Base-by-base conservation (phyloP, 106 monocot genomes). In the Chionographis japonica region DNA sequence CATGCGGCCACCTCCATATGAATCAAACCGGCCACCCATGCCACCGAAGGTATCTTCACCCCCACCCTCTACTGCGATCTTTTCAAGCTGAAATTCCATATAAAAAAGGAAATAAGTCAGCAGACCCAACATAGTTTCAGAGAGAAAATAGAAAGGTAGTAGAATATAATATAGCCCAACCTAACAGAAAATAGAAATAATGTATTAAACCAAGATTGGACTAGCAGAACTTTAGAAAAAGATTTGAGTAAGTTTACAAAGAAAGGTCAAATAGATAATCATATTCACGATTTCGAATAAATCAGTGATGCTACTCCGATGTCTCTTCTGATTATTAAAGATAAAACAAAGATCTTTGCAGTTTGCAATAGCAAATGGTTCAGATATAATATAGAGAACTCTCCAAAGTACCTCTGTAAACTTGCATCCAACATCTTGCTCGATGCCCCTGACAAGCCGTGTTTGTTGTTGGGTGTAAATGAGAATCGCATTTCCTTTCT, bases 401-500 rank as follows among this genome's bases (percentile, higher is more conserved):
- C 5, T 46, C 46, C 5, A 4, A 20, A 58, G 8, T 87, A 93
- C 97, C 92, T 98, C 92, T 0, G 68, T 68, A 54, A 98, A 98
- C 67, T 62, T 86, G 77, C 78, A 87, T 60, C 92, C 90, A 52
- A 93, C 74, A 68, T 98, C 92, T 64, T 68, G 66, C 73, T 92
- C 97, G 79, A 98, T 87, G 10, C 70, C 74, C 51, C 85, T 84
- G 51, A 92, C 77, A 61, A 84, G 76, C 38, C 92, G 68, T 39
- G 51, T 57, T 79, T 98, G 90, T n/a, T 90, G 83, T 54, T 79
- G 50, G 15, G 74, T 67, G 65, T 98, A 80, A 58, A 98, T 92
- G 42, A 90, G 83, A 77, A 98, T 92, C 18, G 97, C 89, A 75
- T 6, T 77, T 20, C 97, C 97, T 75, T 87, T 90, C 62, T 98